Base-by-base conservation (phyloP, 176 grass and related monocot genomes). In the Oryza australiensis region DNA sequence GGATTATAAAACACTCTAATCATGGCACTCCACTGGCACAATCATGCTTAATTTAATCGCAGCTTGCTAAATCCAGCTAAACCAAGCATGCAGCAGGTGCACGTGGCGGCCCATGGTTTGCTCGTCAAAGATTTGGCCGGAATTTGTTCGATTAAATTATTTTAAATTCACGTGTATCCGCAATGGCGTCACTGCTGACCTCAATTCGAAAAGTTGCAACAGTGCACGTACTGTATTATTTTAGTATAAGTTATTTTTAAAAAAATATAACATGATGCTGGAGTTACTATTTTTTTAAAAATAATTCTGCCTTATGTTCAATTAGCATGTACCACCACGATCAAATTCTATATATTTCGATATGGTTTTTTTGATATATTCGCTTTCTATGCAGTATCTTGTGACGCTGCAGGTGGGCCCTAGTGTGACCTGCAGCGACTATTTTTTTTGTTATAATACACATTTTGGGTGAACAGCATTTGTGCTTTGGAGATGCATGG, bases 181-280 rank as follows among this genome's bases (percentile, higher is more conserved):
- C 62, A n/a, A 12, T 59, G 57, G 5, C 77, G 87, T 89, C 87
- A 89, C 46, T 72, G 72, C 71, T 89, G 77, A 89, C 87, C 77
- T 85, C 82, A 85, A 81, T 81, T 85, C 30, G 20, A 57, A 65
- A 35, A 33, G 28, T 23, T 49, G 33, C 24, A 27, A 20, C 11
- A 16, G 3, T 3, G 24, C 27, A 18, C 5, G 57, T 18, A 53
- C 41, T 38, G 5, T 76, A 14, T 22, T 20, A 24, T 57, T 59
- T 57, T 22, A 23, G 53, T 59, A 59, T 23, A 59, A 59, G 53
- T 1, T 53, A 53, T 48, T 53, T 35, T n/a, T 74, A 34, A 4
- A 73, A 28, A 10, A 35, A 14, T 22, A 18, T 15, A 70, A 26
- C 7, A 37, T 8, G 15, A 41, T 64, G 4, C 16, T 55, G 18